Evolutionary conservation across 441 rosid genomes (phyloP).

Genomic region (Euphorbia corollata): DNA sequence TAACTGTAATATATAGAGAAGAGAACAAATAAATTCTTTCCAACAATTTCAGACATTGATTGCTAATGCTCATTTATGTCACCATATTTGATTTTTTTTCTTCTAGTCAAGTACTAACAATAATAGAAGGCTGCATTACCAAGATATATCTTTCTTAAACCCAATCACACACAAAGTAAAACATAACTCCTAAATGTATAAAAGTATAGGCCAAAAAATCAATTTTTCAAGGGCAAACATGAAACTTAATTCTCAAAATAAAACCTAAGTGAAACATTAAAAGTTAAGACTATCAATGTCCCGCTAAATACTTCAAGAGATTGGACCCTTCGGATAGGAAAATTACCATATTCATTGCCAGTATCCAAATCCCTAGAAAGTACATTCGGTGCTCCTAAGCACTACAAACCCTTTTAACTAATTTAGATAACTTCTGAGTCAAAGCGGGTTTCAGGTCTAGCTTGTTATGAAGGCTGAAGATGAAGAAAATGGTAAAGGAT

Average conservation of each 20-base stretch:
- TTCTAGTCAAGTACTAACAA: background rate
- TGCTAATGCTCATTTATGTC: background rate
- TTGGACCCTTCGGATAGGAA: background rate
- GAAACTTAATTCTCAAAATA: too few species aligned
- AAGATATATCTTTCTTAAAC: background rate
- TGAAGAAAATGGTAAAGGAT: background rate
- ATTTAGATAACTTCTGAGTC: background rate
- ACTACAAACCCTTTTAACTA: too few species aligned
- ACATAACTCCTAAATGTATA: background rate
- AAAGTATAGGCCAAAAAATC: background rate
- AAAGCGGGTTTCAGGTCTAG: background rate
- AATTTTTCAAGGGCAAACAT: background rate
- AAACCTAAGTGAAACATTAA: too few species aligned
- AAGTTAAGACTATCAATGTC: background rate
- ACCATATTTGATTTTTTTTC: background rate
- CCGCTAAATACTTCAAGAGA: background rate
- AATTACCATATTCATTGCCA: background rate
- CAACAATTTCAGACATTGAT: background rate
- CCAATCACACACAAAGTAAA: too few species aligned
- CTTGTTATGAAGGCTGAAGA: background rate
- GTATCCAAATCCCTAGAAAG: background rate
- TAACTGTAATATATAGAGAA: background rate
- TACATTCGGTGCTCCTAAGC: background rate
- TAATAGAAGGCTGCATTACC: background rate
- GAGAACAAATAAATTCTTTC: background rate